Conservation (phyloP, 106 monocot species). For the Apostasia ramifera region DNA sequence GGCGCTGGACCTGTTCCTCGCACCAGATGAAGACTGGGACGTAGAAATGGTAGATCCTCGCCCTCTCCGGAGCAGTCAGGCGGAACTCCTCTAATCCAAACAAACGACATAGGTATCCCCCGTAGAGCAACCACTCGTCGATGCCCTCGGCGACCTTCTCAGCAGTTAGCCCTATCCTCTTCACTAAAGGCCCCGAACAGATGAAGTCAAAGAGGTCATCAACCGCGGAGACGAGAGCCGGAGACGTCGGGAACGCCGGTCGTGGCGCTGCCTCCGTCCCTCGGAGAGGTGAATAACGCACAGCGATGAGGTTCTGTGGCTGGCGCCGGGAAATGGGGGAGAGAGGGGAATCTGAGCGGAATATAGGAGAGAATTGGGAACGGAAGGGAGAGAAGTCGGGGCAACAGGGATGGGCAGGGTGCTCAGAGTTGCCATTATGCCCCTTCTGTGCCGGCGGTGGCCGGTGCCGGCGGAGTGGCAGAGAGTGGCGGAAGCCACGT, state of each 20-base stretch:
- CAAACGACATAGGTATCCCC: constrained; percentile 48
- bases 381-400: not conserved
- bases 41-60: constrained; percentile 85
- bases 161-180: constrained; percentile 49
- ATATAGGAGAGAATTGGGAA: not conserved
- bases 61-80: constrained; percentile 54
- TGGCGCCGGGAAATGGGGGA: not conserved
- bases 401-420: not conserved
- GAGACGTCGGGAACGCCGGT: constrained; percentile 26
- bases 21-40: constrained; percentile 94
- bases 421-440: not conserved
- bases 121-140: constrained; percentile 68
- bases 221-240: constrained; percentile 67
- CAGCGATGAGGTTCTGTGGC: not conserved
- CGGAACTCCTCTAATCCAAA: constrained; percentile 58
- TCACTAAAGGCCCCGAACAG: constrained; percentile 62
- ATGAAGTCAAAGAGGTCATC: constrained; percentile 75
- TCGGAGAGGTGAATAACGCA: not conserved
- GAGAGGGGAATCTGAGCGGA: not conserved
- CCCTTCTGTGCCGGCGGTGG: too few species aligned
- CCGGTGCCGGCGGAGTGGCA: too few species aligned
- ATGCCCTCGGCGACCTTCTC: constrained; percentile 56
- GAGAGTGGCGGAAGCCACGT: too few species aligned
- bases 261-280: constrained; percentile 5
- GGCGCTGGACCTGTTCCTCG: constrained; percentile 57